Evolutionary conservation across 768 basidiomycete species (phyloP).

Genomic region (Lactarius vividus): DNA sequence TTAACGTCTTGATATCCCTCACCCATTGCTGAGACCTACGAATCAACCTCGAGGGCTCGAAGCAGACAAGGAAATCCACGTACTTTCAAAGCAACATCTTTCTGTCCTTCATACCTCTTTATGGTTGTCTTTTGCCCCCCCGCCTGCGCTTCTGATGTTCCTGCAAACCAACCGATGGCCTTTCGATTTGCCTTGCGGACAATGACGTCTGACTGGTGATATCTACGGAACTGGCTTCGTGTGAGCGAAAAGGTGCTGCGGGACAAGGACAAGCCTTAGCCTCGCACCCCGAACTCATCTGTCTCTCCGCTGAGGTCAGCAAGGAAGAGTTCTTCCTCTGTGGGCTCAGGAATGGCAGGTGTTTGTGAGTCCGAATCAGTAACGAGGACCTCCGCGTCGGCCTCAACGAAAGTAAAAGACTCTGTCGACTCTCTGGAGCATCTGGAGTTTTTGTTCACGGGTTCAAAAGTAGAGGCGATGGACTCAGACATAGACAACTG

Average conservation of each 20-base stretch:
- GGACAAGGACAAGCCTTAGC: not conserved
- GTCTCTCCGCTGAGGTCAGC: slow-evolving; percentile 6
- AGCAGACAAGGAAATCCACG: not conserved
- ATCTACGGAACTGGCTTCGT: slow-evolving; percentile 43
- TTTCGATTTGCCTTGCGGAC: slow-evolving; percentile 33
- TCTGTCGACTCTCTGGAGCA: not conserved
- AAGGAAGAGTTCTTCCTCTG: slow-evolving; percentile 27
- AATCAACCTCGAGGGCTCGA: not conserved
- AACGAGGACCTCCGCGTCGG: not conserved
- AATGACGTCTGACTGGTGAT: slow-evolving; percentile 49
- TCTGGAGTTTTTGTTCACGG: not conserved
- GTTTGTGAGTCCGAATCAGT: not conserved
- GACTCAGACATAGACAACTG: slow-evolving; percentile 1
- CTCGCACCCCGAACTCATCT: slow-evolving; percentile 25
- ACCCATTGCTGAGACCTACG: slow-evolving; percentile 43
- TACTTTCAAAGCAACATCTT: slow-evolving; percentile 37
- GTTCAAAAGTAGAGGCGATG: not conserved
- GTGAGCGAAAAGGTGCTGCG: not conserved
- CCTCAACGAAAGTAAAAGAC: slow-evolving; percentile 15
- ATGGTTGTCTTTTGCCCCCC: slow-evolving; percentile 42
- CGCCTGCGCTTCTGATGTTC: slow-evolving; percentile 41
- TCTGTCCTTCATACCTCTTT: slow-evolving; percentile 44
- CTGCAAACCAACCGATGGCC: slow-evolving; percentile 47
- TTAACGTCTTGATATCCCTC: slow-evolving; percentile 48
- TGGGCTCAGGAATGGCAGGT: not conserved